Conservation (phyloP, 2,329 filamentous ascomycete species). For the Pseudovirgaria hyperparasitica region DNA sequence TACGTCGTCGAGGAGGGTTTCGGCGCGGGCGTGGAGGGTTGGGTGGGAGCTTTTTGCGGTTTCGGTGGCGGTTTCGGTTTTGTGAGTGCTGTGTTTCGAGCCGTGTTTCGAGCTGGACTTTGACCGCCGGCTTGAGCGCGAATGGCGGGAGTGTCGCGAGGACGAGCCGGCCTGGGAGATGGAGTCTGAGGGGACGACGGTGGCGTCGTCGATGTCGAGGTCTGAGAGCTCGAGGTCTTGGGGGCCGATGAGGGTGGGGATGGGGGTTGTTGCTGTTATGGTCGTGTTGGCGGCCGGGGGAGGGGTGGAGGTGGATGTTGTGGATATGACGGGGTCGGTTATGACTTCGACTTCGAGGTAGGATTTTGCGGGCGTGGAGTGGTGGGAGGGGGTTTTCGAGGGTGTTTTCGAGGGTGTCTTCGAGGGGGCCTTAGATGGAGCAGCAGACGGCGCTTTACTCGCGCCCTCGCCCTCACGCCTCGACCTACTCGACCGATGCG, state of each 20-base stretch:
- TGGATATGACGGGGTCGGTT: constrained; percentile 19
- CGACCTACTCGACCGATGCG: too few species aligned
- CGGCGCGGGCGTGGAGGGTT: background rate
- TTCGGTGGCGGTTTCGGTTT: constrained; percentile 12
- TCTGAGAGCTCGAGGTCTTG: constrained; percentile 26
- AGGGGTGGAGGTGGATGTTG: constrained; percentile 15
- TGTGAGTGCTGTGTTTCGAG: constrained; percentile 13
- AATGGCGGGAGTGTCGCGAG: constrained; percentile 14
- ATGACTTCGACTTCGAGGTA: constrained; percentile 9
- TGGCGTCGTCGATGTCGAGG: constrained; percentile 23
- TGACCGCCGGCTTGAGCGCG: constrained; percentile 8
- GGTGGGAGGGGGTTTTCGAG: constrained; percentile 7
- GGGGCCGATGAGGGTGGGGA: too few species aligned
- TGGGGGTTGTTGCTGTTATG: constrained; percentile 16
- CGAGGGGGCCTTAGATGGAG: constrained; percentile 15
- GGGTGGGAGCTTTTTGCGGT: constrained; percentile 1
- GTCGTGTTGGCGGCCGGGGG: constrained; percentile 12
- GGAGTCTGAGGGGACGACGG: constrained; percentile 34
- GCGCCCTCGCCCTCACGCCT: too few species aligned
- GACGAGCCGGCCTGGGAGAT: constrained; percentile 28
- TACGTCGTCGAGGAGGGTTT: too few species aligned
- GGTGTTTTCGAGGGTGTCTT: constrained; percentile 13
- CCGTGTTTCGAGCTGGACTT: constrained; percentile 9
- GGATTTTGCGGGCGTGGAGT: constrained; percentile 8
- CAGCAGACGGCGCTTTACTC: too few species aligned